Evolutionary conservation across 352 stramenopile species (phyloP).

Genomic region (Lagenidium sp.): DNA sequence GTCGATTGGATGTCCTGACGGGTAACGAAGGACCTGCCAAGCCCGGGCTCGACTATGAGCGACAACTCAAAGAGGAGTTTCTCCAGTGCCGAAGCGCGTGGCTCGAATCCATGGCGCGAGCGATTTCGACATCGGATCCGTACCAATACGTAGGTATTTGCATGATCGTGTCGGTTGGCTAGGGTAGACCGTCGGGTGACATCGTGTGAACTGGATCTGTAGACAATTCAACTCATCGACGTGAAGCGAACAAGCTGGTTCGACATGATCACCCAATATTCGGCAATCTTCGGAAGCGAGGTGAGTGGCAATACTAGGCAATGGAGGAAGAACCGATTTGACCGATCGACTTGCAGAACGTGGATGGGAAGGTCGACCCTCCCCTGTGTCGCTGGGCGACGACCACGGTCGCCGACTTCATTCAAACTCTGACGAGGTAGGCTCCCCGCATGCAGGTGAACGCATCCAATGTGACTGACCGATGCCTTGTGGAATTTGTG

Average conservation of each 20-base stretch:
- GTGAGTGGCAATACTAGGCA: conserved; percentile 8
- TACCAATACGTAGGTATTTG: conserved; percentile 86
- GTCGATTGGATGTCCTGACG: conserved; percentile 53
- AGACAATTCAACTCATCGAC: conserved; percentile 84
- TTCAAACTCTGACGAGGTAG: conserved; percentile 75
- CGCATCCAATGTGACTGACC: too few species aligned
- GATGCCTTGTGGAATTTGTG: too few species aligned
- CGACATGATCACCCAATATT: conserved; percentile 88
- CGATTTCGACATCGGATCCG: conserved; percentile 45
- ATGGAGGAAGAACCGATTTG: background rate
- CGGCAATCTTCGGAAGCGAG: conserved; percentile 82
- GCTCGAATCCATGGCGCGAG: conserved; percentile 51
- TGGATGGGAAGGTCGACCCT: conserved; percentile 74
- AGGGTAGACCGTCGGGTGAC: too few species aligned
- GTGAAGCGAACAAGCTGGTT: conserved; percentile 87
- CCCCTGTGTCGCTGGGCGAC: conserved; percentile 76
- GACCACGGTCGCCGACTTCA: conserved; percentile 69
- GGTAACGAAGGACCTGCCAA: too few species aligned
- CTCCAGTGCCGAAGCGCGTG: conserved; percentile 66
- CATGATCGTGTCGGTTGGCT: too few species aligned
- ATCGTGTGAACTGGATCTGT: too few species aligned
- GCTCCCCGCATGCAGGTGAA: too few species aligned
- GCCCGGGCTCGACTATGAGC: conserved; percentile 68
- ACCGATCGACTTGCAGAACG: conserved; percentile 24
- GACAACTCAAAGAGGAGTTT: conserved; percentile 81